Evolutionary conservation across 2,329 filamentous ascomycete genomes (phyloP).

Genomic region (Neofusicoccum kwambonambiense): DNA sequence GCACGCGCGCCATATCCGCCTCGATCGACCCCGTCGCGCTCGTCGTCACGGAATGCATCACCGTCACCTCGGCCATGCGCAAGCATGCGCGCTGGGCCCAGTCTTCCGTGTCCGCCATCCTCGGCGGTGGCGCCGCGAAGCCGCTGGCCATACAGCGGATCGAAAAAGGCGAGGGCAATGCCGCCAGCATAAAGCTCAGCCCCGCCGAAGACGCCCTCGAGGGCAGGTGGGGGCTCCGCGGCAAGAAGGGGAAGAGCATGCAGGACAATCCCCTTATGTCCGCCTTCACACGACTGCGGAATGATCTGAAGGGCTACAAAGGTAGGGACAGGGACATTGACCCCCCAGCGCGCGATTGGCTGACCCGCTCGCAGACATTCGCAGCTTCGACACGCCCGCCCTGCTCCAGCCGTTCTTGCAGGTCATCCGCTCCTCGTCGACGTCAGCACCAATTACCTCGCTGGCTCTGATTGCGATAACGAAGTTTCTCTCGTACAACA

Average conservation of each 20-base stretch:
- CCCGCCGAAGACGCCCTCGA: constrained; percentile 58
- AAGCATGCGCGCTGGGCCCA: constrained; percentile 96
- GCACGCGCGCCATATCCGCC: constrained; percentile 57
- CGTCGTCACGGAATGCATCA: constrained; percentile 98
- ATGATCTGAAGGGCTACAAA: constrained; percentile 83
- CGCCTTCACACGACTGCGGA: constrained; percentile 84
- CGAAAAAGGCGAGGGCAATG: constrained; percentile 35
- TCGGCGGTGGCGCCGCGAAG: constrained; percentile 67
- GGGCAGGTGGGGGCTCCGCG: constrained; percentile 88
- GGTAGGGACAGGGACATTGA: constrained; percentile 48
- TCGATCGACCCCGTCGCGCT: constrained; percentile 88
- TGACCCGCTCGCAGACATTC: constrained; percentile 64
- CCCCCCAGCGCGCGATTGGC: constrained; percentile 5
- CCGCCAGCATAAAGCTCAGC: constrained; percentile 32
- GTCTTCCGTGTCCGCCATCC: constrained; percentile 91
- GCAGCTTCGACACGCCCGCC: constrained; percentile 81
- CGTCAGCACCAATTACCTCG: constrained; percentile 92
- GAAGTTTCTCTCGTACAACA: constrained; percentile 94
- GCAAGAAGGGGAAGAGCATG: constrained; percentile 95
- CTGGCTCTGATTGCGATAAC: constrained; percentile 89
- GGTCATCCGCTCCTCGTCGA: constrained; percentile 93
- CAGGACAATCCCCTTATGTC: constrained; percentile 96
- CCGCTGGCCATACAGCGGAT: constrained; percentile 37
- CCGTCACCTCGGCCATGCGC: constrained; percentile 95
- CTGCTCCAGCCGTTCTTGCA: constrained; percentile 92